These are phyloP conservation scores for Penicillium goetzii DNA, from an alignment of 495 filamentous ascomycete genomes.

Conservation along the genomic window DNA sequence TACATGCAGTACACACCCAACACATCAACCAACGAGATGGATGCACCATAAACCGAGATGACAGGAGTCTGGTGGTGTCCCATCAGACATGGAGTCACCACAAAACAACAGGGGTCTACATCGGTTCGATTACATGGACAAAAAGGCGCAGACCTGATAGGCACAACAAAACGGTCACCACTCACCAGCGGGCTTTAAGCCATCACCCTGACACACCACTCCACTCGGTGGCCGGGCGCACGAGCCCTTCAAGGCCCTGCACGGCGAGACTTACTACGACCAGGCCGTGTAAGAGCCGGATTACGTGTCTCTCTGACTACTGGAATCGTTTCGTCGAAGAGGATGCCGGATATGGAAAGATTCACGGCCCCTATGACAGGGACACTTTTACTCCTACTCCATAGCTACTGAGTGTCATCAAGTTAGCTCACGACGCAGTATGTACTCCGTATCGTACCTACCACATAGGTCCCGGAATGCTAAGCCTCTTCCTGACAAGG, in stretches of 20 bases:
- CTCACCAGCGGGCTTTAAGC: background rate
- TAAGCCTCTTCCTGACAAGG: background rate
- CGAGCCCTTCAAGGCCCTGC: background rate
- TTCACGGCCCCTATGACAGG: background rate
- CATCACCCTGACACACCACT: background rate
- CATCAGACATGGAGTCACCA: background rate
- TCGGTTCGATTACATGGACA: background rate
- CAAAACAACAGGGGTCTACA: background rate
- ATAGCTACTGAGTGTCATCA: background rate
- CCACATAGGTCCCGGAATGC: background rate
- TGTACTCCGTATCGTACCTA: too few relatives aligned
- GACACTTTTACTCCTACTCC: background rate
- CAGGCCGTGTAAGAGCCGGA: background rate
- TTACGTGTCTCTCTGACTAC: conserved; percentile 7
- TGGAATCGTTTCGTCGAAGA: background rate
- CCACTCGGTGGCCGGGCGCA: background rate
- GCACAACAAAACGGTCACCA: background rate
- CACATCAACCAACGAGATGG: background rate
- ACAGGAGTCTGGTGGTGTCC: background rate
- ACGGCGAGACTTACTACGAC: background rate
- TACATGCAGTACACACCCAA: background rate
- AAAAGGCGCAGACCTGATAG: background rate
- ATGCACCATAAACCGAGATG: background rate
- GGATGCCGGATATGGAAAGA: background rate
- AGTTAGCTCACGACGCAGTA: background rate